Evolutionary conservation across 75 land plant genomes (phyloP), one percentile per base, ranked within the genome.

Genomic region (Pseudotsuga menziesii): DNA sequence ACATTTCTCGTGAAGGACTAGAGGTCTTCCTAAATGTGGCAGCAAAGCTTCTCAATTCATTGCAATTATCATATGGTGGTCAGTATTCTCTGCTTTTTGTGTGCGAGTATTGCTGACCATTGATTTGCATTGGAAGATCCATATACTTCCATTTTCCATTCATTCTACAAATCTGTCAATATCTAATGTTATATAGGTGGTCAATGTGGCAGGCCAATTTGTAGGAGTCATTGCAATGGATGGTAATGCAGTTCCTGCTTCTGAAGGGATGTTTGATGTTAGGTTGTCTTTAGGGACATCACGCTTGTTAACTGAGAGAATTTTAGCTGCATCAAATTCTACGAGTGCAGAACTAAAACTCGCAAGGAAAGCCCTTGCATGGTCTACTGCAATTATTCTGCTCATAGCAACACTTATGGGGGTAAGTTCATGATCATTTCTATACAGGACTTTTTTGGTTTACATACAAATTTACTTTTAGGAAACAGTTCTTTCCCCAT

Each of bases 321-420:
- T 13, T 23, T 39, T 52, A 62, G n/a, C 41, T 0, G 76, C 39
- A 55, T 0, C 48, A 69, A 41, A 39, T 69, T 39, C 61, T 66
- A 72, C 57, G 27, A 73, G 67, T 48, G 8, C 7, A 20, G 77
- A 79, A 60, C 76, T 79, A 17, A 5, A 27, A 25, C 80, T 90
- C 76, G 88, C 85, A 63, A 81, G 90, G 61, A 48, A n/a, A 48
- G 80, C 73, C 26, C 63, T 85, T 61, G 90, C 92, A 25, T 88
- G 92, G 92, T 72, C 79, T 59, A 86, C 88, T 11, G 92, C 86
- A n/a, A 63, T 90, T 61, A 83, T 90, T 79, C 88, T 90, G 62
- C 67, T 88, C 54, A 78, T 86, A 76, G 56, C 92, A 63, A 84
- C 90, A 71, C 69, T 90, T 14, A 56, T 84, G 13, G 92, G 92